Conservation (phyloP, 345 rosid genomes). For the Tarenaya hassleriana region DNA sequence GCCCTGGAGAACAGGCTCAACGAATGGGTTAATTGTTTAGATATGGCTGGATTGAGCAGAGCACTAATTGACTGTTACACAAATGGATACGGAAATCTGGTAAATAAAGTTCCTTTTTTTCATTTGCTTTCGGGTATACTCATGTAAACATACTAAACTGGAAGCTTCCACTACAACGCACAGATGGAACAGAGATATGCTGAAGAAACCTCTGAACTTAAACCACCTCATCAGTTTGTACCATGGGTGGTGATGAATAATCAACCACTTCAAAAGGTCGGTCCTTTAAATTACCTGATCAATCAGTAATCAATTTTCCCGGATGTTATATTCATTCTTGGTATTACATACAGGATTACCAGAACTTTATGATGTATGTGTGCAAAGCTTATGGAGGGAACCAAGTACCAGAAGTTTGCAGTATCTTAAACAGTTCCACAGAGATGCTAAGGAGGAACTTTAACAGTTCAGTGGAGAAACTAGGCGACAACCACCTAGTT, state of each 20-base stretch:
- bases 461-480: slow-evolving; percentile 20
- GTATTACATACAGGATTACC: slow-evolving; percentile 40
- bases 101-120: slow-evolving; percentile 12
- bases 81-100: slow-evolving; percentile 47
- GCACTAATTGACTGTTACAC: slow-evolving; percentile 45
- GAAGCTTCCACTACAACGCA: neutral
- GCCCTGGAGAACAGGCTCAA: slow-evolving; percentile 35
- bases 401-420: slow-evolving; percentile 46
- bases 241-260: slow-evolving; percentile 65
- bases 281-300: neutral
- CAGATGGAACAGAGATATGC: slow-evolving; percentile 52
- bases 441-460: slow-evolving; percentile 18
- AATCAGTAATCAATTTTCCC: slow-evolving; percentile 5
- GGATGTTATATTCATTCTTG: neutral
- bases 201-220: slow-evolving; percentile 43
- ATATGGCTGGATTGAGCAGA: slow-evolving; percentile 33
- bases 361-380: slow-evolving; percentile 40
- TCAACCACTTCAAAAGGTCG: slow-evolving; percentile 50
- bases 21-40: slow-evolving; percentile 48
- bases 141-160: neutral
- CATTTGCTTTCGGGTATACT: no score
- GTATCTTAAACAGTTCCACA: slow-evolving; percentile 11
- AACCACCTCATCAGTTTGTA: slow-evolving; percentile 54
- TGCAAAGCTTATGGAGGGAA: slow-evolving; percentile 55
- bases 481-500: slow-evolving; percentile 20